These are phyloP conservation scores for Fragilariopsis cylindrus DNA, from an alignment of 108 stramenopile species.

Conservation along the genomic window DNA sequence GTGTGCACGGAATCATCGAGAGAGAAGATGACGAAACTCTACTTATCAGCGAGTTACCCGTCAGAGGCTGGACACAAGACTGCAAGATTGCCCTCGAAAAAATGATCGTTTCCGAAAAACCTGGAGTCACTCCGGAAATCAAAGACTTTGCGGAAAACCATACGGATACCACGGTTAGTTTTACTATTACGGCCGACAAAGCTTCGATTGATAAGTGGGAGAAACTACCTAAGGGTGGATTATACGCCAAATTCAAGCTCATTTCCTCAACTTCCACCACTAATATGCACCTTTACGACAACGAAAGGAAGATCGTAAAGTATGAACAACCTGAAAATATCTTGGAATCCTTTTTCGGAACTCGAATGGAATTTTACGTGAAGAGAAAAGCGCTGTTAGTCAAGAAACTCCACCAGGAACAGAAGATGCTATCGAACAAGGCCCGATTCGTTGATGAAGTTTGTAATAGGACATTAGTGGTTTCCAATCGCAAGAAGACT, in stretches of 20 bases:
- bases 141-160: slow-evolving; percentile 97
- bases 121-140: slow-evolving; percentile 55
- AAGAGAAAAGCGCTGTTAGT: slow-evolving; percentile 87
- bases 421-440: slow-evolving; percentile 92
- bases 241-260: slow-evolving; percentile 95
- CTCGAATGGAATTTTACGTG: slow-evolving; percentile 86
- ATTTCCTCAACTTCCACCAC: slow-evolving; percentile 76
- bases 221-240: slow-evolving; percentile 70
- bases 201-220: slow-evolving; percentile 85
- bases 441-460: slow-evolving; percentile 97
- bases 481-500: slow-evolving; percentile 89
- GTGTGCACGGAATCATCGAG: slow-evolving; percentile 74
- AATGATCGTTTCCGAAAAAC: slow-evolving; percentile 52
- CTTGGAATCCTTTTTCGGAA: slow-evolving; percentile 84
- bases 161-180: slow-evolving; percentile 96
- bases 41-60: slow-evolving; percentile 92
- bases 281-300: slow-evolving; percentile 97
- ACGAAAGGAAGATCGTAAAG: slow-evolving; percentile 80
- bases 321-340: slow-evolving; percentile 76
- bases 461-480: slow-evolving; percentile 86
- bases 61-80: slow-evolving; percentile 97
- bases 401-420: slow-evolving; percentile 64
- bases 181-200: slow-evolving; percentile 82
- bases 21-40: slow-evolving; percentile 82
- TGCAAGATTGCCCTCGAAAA: slow-evolving; percentile 91